Base-by-base conservation (phyloP, 306 rosid genomes). In the Castanospermum australe region DNA sequence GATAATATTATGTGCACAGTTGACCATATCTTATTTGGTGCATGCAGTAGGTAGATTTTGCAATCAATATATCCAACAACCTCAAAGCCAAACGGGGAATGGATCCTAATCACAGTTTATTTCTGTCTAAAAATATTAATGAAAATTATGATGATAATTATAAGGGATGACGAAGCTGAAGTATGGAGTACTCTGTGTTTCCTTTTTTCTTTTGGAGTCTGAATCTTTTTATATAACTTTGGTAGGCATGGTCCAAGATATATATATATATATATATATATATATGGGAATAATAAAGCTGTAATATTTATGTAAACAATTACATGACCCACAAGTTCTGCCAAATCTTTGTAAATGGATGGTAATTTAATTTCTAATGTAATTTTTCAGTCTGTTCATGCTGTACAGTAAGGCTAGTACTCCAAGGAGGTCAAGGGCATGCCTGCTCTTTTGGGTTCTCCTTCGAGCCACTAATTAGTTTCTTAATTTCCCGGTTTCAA, bases 361-460 rank as follows among this genome's bases (percentile, higher is more conserved):
- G 77, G 30, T 71, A 57, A 57, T 66, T 70, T 65, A 65, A 57
- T 75, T 65, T 70, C 33, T 47, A 8, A 63, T 45, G 82, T 86
- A 71, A 47, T 76, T 75, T 75, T 82, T 75, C 65, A 76, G 77
- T 51, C 66, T 57, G 71, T 56, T 65, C 79, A 82, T 54, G 82
- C 76, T 75, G 70, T 76, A 79, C 75, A 76, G 89, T 80, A 60
- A 32, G 48, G 59, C 7, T 63, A 30, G 39, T 67, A 22, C 59
- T 73, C 60, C 72, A 68, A 69, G 73, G 4, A 8, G 18, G 76
- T 65, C 36, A 63, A 83, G 65, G 84, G 87, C 76, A 76, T 86
- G 67, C 82, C 76, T 76, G 80, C 72, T 80, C 83, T 71, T 82
- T 86, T 56, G 80, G 36, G 73, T 67, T 83, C 33, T 71, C 59